Conservation (phyloP, 768 basidiomycete genomes). For the Trametes coccinea region DNA sequence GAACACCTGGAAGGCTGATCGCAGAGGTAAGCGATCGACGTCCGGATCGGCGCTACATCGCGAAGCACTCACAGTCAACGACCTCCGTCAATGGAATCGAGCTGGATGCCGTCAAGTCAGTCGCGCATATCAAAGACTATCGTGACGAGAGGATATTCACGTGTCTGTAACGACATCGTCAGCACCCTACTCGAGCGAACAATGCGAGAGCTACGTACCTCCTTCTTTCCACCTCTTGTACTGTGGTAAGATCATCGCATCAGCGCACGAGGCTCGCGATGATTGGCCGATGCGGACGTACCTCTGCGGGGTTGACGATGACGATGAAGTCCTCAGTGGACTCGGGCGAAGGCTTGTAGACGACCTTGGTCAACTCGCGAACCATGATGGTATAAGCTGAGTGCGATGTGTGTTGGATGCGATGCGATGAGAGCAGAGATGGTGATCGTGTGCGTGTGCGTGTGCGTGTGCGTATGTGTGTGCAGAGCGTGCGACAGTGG, state of each 20-base stretch:
- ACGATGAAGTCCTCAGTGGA: constrained; percentile 72
- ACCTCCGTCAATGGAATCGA: constrained; percentile 71
- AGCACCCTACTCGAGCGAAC: constrained; percentile 10
- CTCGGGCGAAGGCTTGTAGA: constrained; percentile 77
- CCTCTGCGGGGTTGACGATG: constrained; percentile 67
- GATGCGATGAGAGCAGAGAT: constrained; percentile 6
- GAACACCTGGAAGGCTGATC: constrained; percentile 69
- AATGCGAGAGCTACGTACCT: constrained; percentile 47
- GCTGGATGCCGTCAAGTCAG: constrained; percentile 37
- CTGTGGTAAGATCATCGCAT: constrained; percentile 36
- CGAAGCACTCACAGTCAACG: constrained; percentile 67
- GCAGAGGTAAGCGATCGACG: background rate
- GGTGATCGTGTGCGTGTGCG: background rate
- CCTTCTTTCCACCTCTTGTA: constrained; percentile 79
- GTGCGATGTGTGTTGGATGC: constrained; percentile 14
- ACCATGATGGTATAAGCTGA: constrained; percentile 33
- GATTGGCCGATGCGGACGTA: constrained; percentile 33
- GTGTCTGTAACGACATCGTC: constrained; percentile 49
- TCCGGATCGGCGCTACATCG: background rate
- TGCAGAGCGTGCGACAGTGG: background rate
- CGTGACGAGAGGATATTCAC: constrained; percentile 44
- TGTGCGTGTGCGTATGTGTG: background rate
- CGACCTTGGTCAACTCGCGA: constrained; percentile 56
- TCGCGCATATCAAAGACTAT: background rate
- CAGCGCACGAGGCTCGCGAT: background rate